Base-by-base conservation (phyloP, 768 basidiomycete species). In the Dentipellis fragilis region DNA sequence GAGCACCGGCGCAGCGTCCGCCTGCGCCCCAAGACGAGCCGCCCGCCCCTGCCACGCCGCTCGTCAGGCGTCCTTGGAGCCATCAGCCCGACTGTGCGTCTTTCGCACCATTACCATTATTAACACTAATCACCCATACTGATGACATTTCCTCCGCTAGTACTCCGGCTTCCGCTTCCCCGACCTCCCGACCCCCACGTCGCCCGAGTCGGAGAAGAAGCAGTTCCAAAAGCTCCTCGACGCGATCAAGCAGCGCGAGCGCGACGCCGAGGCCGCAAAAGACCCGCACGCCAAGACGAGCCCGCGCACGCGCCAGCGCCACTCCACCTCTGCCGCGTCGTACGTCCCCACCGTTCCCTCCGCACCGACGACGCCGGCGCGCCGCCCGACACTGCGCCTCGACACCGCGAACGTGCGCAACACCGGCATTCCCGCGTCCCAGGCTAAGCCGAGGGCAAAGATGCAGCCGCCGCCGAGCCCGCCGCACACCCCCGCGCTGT, bases 201-300 rank as follows among this genome's bases (percentile, higher is more conserved):
- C 61, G 19, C 52, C 52, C 21, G n/a, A 17, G 12, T 38, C 56
- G 2, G 59, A 59, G 16, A 48, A 54, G 29, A 55, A 53, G 7
- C 52, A 60, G 53, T 62, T 62, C 48, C 54, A 42, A 48, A 52
- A 47, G 14, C 35, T 62, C 16, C 54, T 48, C 58, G 51, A 59
- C 36, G 46, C 50, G 17, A 39, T 51, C 14, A 39, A 54, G 54
- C 23, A 19, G 42, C 29, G 45, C 29, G n/a, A 47, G 7, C 42
- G 42, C n/a, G 17, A 54, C 16, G 39, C n/a, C 37, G 17, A 51
- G 29, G 29, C 40, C 11, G 37, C 50, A 22, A 11, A n/a, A n/a
- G 14, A 17, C 48, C 48, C 48, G 48, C 48, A 34, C 48, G 19
- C 42, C 42, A 3, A 6, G 3, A 29, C 29, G 3, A 3, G 29